Conservation (phyloP, 176 grass and related monocot species). For the Puya raimondii region DNA sequence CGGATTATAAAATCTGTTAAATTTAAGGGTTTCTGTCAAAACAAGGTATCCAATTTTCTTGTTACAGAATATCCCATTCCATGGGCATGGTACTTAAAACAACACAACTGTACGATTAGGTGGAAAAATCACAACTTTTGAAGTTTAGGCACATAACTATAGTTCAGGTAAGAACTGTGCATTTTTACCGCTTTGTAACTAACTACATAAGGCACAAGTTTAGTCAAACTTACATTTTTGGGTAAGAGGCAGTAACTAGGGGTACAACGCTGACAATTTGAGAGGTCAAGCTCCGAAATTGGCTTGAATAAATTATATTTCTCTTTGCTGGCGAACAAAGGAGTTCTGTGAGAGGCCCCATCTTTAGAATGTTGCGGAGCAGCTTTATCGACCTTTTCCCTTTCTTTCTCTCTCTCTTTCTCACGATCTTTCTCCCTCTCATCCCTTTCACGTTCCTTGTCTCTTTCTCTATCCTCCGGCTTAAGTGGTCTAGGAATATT, state of each 20-base stretch:
- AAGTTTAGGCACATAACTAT: no score
- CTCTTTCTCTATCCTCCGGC: conserved; percentile 54
- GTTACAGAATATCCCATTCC: no score
- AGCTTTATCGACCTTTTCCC: conserved; percentile 46
- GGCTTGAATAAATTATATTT: conserved; percentile 88
- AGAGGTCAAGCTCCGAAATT: conserved; percentile 93
- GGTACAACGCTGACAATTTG: conserved; percentile 79
- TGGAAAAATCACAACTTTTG: no score
- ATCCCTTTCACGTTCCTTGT: conserved; percentile 47
- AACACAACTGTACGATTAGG: no score
- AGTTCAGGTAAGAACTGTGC: no score
- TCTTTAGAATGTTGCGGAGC: conserved; percentile 39
- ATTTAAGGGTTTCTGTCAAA: no score
- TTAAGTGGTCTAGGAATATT: conserved; percentile 33
- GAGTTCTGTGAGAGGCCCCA: conserved; percentile 46
- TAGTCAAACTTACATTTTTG: conserved; percentile 56
- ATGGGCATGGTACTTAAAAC: no score
- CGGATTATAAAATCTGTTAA: no score
- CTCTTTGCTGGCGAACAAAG: conserved; percentile 56
- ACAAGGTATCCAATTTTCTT: no score
- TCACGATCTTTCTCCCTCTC: conserved; percentile 58
- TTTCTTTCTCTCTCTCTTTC: conserved; percentile 64
- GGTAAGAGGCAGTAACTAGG: conserved; percentile 95
- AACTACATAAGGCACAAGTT: not conserved
- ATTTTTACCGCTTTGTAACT: no score